Conservation (phyloP, 768 basidiomycete genomes). For the Kwoniella sp. region DNA sequence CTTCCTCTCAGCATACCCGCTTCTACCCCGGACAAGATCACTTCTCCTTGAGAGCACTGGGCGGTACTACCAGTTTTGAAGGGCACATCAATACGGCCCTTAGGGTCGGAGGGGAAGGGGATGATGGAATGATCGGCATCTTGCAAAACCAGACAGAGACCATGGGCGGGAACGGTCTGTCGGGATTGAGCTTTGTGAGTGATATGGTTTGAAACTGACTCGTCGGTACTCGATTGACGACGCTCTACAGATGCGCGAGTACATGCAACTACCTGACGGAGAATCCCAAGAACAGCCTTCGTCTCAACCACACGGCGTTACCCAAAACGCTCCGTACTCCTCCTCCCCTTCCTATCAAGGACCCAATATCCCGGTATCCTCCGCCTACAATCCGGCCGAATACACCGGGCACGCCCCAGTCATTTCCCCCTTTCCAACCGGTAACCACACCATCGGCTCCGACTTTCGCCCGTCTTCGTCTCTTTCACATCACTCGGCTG, state of each 20-base stretch:
- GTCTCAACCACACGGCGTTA: too few species aligned
- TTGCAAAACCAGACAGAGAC: slow-evolving; percentile 7
- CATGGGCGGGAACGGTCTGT: slow-evolving; percentile 3
- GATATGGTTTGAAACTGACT: too few species aligned
- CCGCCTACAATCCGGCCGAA: neutral
- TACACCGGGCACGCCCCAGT: neutral
- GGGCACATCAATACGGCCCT: slow-evolving; percentile 4
- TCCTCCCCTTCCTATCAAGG: neutral
- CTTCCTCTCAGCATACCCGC: neutral
- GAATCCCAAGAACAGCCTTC: neutral
- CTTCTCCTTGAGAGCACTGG: slow-evolving; percentile 1
- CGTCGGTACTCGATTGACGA: neutral
- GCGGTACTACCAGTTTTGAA: slow-evolving; percentile 2
- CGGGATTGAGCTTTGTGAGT: slow-evolving; percentile 15
- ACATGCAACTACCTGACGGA: slow-evolving; percentile 3
- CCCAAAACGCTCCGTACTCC: too few species aligned
- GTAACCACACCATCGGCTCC: neutral
- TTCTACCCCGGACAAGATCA: neutral
- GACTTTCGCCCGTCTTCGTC: slow-evolving; percentile 1
- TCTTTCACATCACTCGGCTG: slow-evolving; percentile 2
- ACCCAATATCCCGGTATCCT: too few species aligned
- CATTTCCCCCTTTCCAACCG: slow-evolving; percentile 3
- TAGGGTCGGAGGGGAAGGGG: slow-evolving; percentile 4
- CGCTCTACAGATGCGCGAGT: slow-evolving; percentile 10
- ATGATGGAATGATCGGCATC: slow-evolving; percentile 10